Conservation (phyloP, 1,284 basidiomycete species). For the Porogramme epimiltina region DNA sequence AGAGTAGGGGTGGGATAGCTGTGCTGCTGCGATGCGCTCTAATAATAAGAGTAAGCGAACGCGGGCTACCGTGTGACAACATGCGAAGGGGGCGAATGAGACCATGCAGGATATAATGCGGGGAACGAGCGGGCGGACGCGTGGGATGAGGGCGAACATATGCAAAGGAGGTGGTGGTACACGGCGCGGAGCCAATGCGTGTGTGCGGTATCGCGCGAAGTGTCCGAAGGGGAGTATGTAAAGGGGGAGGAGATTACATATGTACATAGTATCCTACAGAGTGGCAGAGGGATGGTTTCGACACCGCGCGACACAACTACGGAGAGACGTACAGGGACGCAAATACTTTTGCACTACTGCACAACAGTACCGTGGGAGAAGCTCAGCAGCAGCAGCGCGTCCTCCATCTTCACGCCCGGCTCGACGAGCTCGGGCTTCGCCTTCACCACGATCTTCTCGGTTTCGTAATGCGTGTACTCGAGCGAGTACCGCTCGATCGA, state of each 20-base stretch:
- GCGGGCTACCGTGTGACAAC: too few species aligned
- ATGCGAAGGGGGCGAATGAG: too few species aligned
- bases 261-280: constrained; percentile 4
- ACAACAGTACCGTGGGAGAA: constrained; percentile 64
- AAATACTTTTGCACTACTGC: constrained; percentile 40
- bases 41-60: too few species aligned
- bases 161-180: too few species aligned
- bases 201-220: not conserved
- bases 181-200: not conserved
- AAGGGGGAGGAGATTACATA: not conserved
- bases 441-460: constrained; percentile 27
- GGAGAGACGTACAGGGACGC: constrained; percentile 5
- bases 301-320: not conserved
- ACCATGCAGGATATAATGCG: too few species aligned
- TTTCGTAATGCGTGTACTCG: constrained; percentile 28
- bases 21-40: too few species aligned
- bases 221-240: not conserved
- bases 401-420: constrained; percentile 56
- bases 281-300: not conserved
- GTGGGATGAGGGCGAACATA: too few species aligned
- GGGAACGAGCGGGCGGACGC: too few species aligned
- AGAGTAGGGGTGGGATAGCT: too few species aligned
- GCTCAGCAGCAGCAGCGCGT: constrained; percentile 67
- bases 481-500: constrained; percentile 30
- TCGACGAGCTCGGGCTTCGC: constrained; percentile 23